phyloP scores from a whole-genome alignment of 73 alveolate genomes.

The Tetrahymena thermophila region DNA sequence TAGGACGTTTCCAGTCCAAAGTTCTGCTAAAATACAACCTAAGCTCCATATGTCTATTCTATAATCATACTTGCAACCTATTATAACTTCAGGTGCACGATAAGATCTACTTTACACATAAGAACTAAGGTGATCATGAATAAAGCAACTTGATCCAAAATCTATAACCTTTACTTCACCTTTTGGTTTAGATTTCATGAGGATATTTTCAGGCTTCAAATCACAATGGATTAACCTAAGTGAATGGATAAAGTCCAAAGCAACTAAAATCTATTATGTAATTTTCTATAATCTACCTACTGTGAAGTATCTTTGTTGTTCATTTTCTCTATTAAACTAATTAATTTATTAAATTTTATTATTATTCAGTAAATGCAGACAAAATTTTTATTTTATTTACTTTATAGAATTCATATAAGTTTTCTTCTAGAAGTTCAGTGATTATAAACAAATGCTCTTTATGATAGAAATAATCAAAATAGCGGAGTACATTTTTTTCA shows the following conservation, averaged over 20 bases:
- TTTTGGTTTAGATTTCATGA: constrained; percentile 47
- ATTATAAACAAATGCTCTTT: constrained; percentile 96
- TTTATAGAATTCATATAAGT: constrained; percentile 96
- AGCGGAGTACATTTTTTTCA: constrained; percentile 61
- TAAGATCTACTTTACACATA: constrained; percentile 67
- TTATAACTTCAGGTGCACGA: constrained; percentile 74
- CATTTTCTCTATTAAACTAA: constrained; percentile 86
- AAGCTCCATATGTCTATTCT: constrained; percentile 71
- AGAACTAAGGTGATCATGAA: constrained; percentile 48
- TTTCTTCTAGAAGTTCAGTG: constrained; percentile 96
- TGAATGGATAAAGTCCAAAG: constrained; percentile 61
- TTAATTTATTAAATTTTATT: neutral
- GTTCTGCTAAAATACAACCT: constrained; percentile 66
- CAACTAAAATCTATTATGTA: constrained; percentile 56
- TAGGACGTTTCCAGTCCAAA: constrained; percentile 90
- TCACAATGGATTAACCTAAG: constrained; percentile 37
- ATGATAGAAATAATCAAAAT: constrained; percentile 55
- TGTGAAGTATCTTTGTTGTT: constrained; percentile 86
- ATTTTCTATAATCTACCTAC: constrained; percentile 49
- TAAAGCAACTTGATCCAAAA: constrained; percentile 67
- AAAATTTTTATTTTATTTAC: neutral
- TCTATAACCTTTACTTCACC: constrained; percentile 60
- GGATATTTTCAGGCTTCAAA: constrained; percentile 37
- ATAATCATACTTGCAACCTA: constrained; percentile 68
- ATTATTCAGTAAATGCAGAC: neutral